Percentiles rank a stretch among this genome's conserved stretches.
These are phyloP conservation scores for Gossypium stocksii DNA, from an alignment of 345 rosid species.

Conservation along the genomic window DNA sequence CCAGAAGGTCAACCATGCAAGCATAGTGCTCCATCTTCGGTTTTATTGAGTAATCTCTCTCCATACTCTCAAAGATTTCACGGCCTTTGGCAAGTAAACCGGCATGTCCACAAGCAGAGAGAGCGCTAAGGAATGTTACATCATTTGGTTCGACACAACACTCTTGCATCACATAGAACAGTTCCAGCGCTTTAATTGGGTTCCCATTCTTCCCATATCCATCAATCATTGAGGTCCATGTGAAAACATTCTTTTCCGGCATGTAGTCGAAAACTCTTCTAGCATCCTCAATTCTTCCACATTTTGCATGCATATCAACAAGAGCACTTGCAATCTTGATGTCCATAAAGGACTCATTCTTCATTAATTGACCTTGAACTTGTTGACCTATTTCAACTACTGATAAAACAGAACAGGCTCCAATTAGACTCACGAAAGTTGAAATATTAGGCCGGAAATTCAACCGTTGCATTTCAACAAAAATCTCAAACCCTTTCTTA, in stretches of 20 bases:
- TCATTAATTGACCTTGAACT: constrained; percentile 69
- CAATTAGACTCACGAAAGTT: constrained; percentile 72
- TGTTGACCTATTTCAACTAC: constrained; percentile 63
- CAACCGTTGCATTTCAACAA: constrained; percentile 56
- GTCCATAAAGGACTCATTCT: constrained; percentile 40
- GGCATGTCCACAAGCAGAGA: constrained; percentile 82
- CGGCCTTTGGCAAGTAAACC: constrained; percentile 68
- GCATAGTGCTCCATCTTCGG: constrained; percentile 93
- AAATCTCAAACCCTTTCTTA: constrained; percentile 47
- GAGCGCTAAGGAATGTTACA: constrained; percentile 85
- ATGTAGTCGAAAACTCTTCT: constrained; percentile 53
- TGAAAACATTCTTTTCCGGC: constrained; percentile 67
- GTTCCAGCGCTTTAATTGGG: constrained; percentile 65
- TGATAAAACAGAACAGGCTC: constrained; percentile 72
- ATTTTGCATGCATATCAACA: constrained; percentile 85
- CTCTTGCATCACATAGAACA: constrained; percentile 53
- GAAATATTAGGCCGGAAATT: constrained; percentile 64
- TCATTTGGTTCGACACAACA: constrained; percentile 49
- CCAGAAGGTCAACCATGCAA: constrained; percentile 87
- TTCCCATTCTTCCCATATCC: constrained; percentile 90
- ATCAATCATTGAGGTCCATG: constrained; percentile 97
- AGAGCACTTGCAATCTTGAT: constrained; percentile 85
- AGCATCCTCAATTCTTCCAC: constrained; percentile 66
- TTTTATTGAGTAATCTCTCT: constrained; percentile 52
- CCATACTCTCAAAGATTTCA: constrained; percentile 75